A percentile compares a stretch with the other conserved stretches of the same genome.
phyloP scores from a whole-genome alignment of 352 stramenopile species.

The Phytophthora agathidicida region DNA sequence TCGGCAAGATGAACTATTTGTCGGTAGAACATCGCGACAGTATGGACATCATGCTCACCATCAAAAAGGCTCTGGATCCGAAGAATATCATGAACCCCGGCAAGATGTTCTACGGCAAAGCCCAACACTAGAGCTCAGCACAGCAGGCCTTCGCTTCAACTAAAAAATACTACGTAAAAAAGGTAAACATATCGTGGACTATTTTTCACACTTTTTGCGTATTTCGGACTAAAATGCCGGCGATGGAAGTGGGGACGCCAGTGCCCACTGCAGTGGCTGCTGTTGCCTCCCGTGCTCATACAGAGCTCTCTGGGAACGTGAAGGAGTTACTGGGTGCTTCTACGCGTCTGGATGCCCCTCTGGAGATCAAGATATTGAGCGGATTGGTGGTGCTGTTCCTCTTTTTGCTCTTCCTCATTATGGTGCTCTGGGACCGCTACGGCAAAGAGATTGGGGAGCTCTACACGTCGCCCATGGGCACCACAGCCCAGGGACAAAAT shows the following conservation, averaged over 20 bases:
- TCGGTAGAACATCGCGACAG: conserved; percentile 89
- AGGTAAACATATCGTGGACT: conserved; percentile 1
- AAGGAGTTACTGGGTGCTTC: conserved; percentile 44
- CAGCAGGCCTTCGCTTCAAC: conserved; percentile 12
- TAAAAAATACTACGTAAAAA: conserved; percentile 12
- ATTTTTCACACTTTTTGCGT: not conserved
- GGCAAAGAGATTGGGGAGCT: conserved; percentile 85
- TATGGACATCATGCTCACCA: conserved; percentile 91
- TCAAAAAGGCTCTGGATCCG: conserved; percentile 96
- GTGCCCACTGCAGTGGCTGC: conserved; percentile 6
- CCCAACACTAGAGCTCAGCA: not conserved
- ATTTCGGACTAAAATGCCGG: conserved; percentile 15
- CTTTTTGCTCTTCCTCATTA: conserved; percentile 84
- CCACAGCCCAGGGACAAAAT: conserved; percentile 24
- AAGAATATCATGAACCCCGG: conserved; percentile 97
- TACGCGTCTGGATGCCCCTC: conserved; percentile 39
- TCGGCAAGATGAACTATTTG: conserved; percentile 95
- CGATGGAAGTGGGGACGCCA: conserved; percentile 16
- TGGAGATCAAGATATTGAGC: conserved; percentile 78
- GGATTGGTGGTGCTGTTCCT: conserved; percentile 70
- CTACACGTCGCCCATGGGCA: conserved; percentile 58
- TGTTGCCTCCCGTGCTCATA: conserved; percentile 2
- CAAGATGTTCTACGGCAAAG: conserved; percentile 92
- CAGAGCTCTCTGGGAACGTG: conserved; percentile 36
- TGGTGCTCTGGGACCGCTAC: conserved; percentile 84